phyloP scores from a whole-genome alignment of 768 basidiomycete species.

The Dentipellis sp. region DNA sequence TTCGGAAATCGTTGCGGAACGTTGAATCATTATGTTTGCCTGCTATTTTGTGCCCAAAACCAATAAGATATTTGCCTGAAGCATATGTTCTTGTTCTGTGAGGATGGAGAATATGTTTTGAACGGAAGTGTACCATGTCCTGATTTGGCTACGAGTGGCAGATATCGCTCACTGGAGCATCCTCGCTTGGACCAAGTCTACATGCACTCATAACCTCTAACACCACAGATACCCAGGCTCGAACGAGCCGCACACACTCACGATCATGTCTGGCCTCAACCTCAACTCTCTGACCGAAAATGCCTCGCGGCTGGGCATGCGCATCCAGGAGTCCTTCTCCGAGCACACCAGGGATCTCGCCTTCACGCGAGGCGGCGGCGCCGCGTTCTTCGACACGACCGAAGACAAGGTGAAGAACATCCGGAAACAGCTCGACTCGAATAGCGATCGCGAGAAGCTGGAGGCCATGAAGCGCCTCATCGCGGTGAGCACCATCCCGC shows the following conservation, averaged over 20 bases:
- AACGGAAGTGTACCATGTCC: no score
- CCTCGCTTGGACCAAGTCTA: neutral
- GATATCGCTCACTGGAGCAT: neutral
- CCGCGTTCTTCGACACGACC: constrained; percentile 54
- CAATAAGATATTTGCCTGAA: no score
- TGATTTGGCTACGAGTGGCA: neutral
- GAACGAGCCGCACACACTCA: neutral
- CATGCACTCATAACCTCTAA: neutral
- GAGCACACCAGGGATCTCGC: constrained; percentile 72
- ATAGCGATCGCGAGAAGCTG: constrained; percentile 80
- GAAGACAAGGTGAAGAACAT: constrained; percentile 84
- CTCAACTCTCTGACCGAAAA: constrained; percentile 57
- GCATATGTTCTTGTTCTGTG: no score
- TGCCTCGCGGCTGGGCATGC: constrained; percentile 74
- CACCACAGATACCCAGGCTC: neutral
- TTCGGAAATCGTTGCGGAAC: no score
- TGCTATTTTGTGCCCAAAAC: no score
- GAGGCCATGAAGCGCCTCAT: constrained; percentile 94
- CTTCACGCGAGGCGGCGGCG: constrained; percentile 43
- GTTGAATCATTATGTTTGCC: no score
- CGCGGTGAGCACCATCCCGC: constrained; percentile 52
- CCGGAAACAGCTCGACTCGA: constrained; percentile 78
- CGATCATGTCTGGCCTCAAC: constrained; percentile 19
- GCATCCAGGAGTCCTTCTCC: constrained; percentile 74
- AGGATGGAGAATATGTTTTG: no score